These are phyloP conservation scores for Cryphonectria radicalis DNA, from an alignment of 2,329 filamentous ascomycete species.

Conservation along the genomic window DNA sequence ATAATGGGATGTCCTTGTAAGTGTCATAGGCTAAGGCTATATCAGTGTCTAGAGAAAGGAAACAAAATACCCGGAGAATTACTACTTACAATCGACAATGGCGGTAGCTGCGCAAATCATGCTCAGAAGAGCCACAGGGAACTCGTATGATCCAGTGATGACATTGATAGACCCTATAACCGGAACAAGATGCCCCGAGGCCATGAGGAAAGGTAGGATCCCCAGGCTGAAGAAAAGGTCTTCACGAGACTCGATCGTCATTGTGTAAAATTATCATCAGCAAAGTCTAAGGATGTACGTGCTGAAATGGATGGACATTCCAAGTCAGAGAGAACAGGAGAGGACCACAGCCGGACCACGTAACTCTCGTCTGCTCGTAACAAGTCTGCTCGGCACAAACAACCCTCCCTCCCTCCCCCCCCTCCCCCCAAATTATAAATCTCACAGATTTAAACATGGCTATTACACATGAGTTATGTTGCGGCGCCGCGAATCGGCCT, in stretches of 20 bases:
- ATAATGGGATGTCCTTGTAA: conserved; percentile 6
- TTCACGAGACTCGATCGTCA: not conserved
- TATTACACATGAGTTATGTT: not conserved
- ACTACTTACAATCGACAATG: conserved; percentile 11
- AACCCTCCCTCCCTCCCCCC: no score
- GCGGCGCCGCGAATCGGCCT: not conserved
- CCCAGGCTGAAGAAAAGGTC: not conserved
- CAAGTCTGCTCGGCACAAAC: not conserved
- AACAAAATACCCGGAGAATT: not conserved
- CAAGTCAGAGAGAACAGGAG: not conserved
- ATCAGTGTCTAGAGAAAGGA: not conserved
- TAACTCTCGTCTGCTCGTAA: not conserved
- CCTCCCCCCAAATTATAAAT: not conserved
- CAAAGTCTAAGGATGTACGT: no score
- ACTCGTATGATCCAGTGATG: conserved; percentile 2
- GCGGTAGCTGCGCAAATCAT: conserved; percentile 2
- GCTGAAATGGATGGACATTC: not conserved
- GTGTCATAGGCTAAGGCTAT: not conserved
- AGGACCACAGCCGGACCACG: not conserved
- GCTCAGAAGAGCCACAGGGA: conserved; percentile 3
- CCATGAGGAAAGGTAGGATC: not conserved
- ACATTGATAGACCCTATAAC: conserved; percentile 6
- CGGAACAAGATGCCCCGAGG: conserved; percentile 1
- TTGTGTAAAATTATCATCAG: not conserved
- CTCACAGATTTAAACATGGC: not conserved